phyloP scores from a whole-genome alignment of 441 rosid genomes.

The Aquilaria agallochum region DNA sequence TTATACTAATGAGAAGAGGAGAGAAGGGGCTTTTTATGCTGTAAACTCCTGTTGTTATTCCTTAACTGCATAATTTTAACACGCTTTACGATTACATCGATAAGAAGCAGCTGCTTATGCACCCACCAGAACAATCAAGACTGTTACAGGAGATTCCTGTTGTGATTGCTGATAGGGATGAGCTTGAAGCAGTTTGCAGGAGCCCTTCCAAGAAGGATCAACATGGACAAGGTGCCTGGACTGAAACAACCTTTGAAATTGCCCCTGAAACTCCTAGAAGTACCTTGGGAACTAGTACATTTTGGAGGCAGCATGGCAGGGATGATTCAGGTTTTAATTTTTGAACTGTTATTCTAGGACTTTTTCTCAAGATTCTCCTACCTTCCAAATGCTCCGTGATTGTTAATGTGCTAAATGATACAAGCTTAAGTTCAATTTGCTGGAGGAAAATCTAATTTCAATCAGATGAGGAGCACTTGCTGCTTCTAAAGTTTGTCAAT shows the following conservation, averaged over 20 bases:
- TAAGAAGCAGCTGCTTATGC: constrained; percentile 32
- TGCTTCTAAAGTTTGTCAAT: too few relatives aligned
- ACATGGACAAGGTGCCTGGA: constrained; percentile 3
- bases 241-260: constrained; percentile 1
- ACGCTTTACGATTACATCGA: constrained; percentile 33
- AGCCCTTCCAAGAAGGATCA: constrained; percentile 12
- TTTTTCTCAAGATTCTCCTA: too few relatives aligned
- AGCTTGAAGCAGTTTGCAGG: constrained; percentile 18
- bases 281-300: constrained; percentile 9
- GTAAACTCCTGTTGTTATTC: not conserved
- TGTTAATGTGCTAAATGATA: too few relatives aligned
- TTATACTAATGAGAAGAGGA: not conserved
- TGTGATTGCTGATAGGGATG: constrained; percentile 33
- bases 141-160: constrained; percentile 38
- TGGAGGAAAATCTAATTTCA: too few relatives aligned
- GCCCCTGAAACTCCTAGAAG: not conserved
- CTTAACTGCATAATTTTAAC: constrained; percentile 28
- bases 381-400: too few relatives aligned
- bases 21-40: too few relatives aligned
- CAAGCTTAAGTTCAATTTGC: too few relatives aligned
- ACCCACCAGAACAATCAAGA: constrained; percentile 40
- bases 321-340: constrained; percentile 20
- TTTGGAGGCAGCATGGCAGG: constrained; percentile 4
- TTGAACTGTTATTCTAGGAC: too few relatives aligned
- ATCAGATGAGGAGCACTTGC: too few relatives aligned